These are phyloP conservation scores for Podila horticola DNA, from an alignment of 192 early-diverging fungal genomes.

Conservation along the genomic window DNA sequence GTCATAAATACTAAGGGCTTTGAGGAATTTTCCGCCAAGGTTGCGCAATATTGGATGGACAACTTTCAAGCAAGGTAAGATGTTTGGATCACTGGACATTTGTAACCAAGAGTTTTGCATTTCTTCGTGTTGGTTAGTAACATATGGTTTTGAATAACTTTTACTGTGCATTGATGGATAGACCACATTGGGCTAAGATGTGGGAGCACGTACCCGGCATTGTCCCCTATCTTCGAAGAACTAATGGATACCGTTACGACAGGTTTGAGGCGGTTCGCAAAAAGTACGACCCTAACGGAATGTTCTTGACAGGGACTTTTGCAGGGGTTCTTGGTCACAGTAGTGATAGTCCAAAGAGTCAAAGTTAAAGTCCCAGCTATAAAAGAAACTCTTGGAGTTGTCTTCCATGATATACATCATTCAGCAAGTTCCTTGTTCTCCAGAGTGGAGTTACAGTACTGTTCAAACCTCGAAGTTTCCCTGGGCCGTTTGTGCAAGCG, in stretches of 20 bases:
- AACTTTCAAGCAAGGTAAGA: conserved; percentile 25
- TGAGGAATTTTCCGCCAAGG: conserved; percentile 27
- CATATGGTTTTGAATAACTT: too few species aligned
- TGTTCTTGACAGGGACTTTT: conserved; percentile 4
- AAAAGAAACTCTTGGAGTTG: too few species aligned
- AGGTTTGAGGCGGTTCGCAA: conserved; percentile 16
- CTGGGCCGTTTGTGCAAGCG: too few species aligned
- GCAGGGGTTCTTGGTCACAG: neutral
- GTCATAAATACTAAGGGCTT: conserved; percentile 20
- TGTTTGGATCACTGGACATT: neutral
- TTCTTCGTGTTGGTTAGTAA: neutral
- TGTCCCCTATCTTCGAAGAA: conserved; percentile 6
- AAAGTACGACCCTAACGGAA: conserved; percentile 19
- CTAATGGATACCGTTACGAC: neutral
- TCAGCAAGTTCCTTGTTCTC: too few species aligned
- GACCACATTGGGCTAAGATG: conserved; percentile 29
- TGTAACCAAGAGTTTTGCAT: neutral
- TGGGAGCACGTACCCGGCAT: conserved; percentile 27
- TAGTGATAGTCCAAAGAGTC: too few species aligned
- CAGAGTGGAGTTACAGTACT: too few species aligned
- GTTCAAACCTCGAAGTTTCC: too few species aligned
- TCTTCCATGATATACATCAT: too few species aligned
- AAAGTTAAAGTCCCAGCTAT: too few species aligned
- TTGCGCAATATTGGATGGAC: conserved; percentile 43
- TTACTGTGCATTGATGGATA: neutral